Conservation (phyloP, 2,329 filamentous ascomycete species). For the Aspergillus caelatus region DNA sequence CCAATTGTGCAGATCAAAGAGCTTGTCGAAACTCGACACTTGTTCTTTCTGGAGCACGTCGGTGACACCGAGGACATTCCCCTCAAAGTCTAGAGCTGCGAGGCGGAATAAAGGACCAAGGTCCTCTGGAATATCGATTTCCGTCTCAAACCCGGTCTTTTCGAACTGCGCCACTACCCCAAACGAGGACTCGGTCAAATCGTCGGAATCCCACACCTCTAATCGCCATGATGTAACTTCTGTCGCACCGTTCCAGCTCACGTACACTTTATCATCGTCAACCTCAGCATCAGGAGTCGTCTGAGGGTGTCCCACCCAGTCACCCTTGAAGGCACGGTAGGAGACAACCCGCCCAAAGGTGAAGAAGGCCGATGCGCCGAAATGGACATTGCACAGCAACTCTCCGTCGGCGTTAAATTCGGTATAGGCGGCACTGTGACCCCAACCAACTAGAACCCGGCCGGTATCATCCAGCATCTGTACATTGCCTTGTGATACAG, state of each 20-base stretch:
- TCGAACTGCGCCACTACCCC: constrained; percentile 17
- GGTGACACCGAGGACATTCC: constrained; percentile 21
- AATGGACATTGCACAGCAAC: constrained; percentile 56
- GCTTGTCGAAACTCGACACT: background rate
- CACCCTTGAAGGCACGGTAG: constrained; percentile 58
- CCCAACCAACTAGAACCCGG: constrained; percentile 54
- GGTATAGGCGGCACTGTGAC: constrained; percentile 53
- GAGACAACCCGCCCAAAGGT: constrained; percentile 47
- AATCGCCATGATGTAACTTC: constrained; percentile 39
- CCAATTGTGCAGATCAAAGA: constrained; percentile 19
- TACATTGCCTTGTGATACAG: constrained; percentile 45
- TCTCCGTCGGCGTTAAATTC: constrained; percentile 55
- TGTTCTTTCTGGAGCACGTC: constrained; percentile 17
- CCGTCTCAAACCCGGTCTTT: constrained; percentile 38
- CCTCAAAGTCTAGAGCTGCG: constrained; percentile 23
- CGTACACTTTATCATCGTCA: constrained; percentile 37
- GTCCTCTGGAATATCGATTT: constrained; percentile 23
- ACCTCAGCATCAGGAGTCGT: constrained; percentile 31
- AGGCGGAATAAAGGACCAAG: constrained; percentile 21
- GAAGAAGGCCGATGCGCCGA: constrained; percentile 42
- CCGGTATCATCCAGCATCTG: constrained; percentile 45
- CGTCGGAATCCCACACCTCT: constrained; percentile 20
- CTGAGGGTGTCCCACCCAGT: constrained; percentile 56
- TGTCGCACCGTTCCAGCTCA: constrained; percentile 53
- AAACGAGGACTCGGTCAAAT: constrained; percentile 18